A percentile compares a stretch with the other conserved stretches of the same genome.
These are phyloP conservation scores for Phytophthora ohioensis DNA, from an alignment of 352 stramenopile genomes.

Conservation along the genomic window DNA sequence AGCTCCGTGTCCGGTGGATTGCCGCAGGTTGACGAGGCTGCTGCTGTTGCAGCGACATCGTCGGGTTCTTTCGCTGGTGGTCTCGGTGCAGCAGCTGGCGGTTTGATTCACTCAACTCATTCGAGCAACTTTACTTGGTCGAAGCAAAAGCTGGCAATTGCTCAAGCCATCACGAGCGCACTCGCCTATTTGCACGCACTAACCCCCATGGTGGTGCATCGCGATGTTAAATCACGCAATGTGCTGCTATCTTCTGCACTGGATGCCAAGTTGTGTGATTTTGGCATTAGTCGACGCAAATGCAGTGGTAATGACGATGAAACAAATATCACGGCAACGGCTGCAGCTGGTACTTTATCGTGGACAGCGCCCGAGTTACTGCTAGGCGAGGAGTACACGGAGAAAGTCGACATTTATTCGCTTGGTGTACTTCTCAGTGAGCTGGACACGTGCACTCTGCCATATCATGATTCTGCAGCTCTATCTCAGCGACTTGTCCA, in stretches of 20 bases:
- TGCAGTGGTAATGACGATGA: constrained; percentile 44
- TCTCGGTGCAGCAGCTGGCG: constrained; percentile 13
- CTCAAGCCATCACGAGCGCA: constrained; percentile 63
- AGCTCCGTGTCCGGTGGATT: constrained; percentile 24
- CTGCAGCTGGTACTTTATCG: constrained; percentile 62
- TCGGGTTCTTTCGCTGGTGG: constrained; percentile 28
- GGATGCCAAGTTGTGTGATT: constrained; percentile 66
- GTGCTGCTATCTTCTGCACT: constrained; percentile 71
- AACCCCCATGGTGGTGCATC: constrained; percentile 84
- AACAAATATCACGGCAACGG: constrained; percentile 61
- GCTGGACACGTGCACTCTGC: constrained; percentile 76
- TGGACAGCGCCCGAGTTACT: constrained; percentile 74
- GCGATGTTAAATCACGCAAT: constrained; percentile 91
- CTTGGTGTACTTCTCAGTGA: constrained; percentile 77
- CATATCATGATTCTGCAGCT: constrained; percentile 67
- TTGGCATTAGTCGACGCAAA: constrained; percentile 65
- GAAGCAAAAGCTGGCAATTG: constrained; percentile 63
- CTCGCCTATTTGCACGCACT: constrained; percentile 84
- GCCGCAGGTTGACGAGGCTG: constrained; percentile 30
- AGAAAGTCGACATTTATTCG: constrained; percentile 86
- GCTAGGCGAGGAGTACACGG: constrained; percentile 71
- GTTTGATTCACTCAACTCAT: constrained; percentile 27
- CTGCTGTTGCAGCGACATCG: constrained; percentile 21
- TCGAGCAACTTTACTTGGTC: constrained; percentile 58
- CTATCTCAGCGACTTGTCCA: constrained; percentile 52